phyloP scores from a whole-genome alignment of 2,329 filamentous ascomycete species.

The Aspergillus aculeatus region DNA sequence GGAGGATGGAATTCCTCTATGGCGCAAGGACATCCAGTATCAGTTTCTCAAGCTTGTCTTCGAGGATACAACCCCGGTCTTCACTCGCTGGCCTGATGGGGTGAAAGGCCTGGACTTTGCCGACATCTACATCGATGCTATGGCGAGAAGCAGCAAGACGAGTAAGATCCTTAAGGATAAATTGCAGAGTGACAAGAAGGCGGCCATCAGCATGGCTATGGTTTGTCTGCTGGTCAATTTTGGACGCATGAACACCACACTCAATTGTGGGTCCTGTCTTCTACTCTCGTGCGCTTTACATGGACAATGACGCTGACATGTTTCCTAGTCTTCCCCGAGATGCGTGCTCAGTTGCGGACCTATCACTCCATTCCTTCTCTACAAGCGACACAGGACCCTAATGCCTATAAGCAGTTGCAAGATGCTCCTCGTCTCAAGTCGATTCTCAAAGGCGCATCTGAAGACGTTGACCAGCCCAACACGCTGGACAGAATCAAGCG shows the following conservation, averaged over 20 bases:
- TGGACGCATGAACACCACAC: conserved; percentile 96
- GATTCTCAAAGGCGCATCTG: conserved; percentile 92
- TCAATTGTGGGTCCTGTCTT: conserved; percentile 71
- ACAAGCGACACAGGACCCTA: conserved; percentile 90
- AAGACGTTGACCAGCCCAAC: conserved; percentile 82
- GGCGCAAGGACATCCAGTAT: conserved; percentile 67
- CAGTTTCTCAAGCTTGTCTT: conserved; percentile 64
- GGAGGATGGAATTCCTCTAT: conserved; percentile 64
- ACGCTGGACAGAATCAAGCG: conserved; percentile 79
- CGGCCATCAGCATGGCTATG: conserved; percentile 98
- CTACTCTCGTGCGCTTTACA: conserved; percentile 3
- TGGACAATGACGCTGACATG: neutral
- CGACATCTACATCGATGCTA: conserved; percentile 96
- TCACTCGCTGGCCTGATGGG: conserved; percentile 87
- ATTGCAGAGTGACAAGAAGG: conserved; percentile 83
- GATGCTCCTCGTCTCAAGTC: conserved; percentile 95
- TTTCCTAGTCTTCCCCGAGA: conserved; percentile 86
- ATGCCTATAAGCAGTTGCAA: conserved; percentile 96
- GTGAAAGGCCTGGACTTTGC: conserved; percentile 76
- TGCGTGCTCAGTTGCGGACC: conserved; percentile 94
- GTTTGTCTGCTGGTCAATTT: conserved; percentile 96
- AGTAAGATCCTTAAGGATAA: conserved; percentile 98
- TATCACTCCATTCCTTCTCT: conserved; percentile 97
- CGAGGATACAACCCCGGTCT: conserved; percentile 64
- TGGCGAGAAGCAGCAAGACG: conserved; percentile 98